These are phyloP conservation scores for Cladosporium oxysporum DNA, from an alignment of 2,329 filamentous ascomycete genomes.

Conservation along the genomic window DNA sequence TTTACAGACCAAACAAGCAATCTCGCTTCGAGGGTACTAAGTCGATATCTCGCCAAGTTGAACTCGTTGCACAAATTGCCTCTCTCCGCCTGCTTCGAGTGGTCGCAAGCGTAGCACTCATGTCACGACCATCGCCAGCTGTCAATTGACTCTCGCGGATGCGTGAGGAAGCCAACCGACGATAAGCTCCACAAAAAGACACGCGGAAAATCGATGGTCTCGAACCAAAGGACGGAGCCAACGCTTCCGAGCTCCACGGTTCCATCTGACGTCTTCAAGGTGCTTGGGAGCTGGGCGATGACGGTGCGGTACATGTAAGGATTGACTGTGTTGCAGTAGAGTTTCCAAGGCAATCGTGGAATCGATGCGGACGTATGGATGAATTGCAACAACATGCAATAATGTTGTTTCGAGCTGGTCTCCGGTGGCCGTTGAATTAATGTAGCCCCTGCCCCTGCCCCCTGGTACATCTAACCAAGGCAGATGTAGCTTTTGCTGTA, in stretches of 20 bases:
- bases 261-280: constrained; percentile 4
- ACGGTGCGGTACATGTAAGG: not conserved
- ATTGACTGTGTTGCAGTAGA: no score
- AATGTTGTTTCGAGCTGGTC: not conserved
- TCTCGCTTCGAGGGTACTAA: not conserved
- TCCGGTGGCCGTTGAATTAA: not conserved
- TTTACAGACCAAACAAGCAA: not conserved
- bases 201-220: constrained; percentile 8
- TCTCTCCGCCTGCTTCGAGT: not conserved
- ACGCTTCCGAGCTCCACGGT: constrained; percentile 6
- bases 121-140: not conserved
- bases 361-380: not conserved
- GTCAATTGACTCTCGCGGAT: not conserved
- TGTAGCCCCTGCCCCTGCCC: not conserved
- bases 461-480: not conserved
- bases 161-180: not conserved
- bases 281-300: constrained; percentile 6
- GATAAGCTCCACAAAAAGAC: constrained; percentile 6
- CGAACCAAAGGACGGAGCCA: constrained; percentile 1
- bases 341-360: no score
- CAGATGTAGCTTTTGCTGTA: not conserved
- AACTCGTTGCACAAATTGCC: not conserved
- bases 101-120: not conserved
- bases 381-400: not conserved
- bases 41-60: not conserved